A percentile compares a stretch with the other conserved stretches of the same genome.
Conservation (phyloP, 2,329 filamentous ascomycete genomes). For the Bipolaris bicolor region DNA sequence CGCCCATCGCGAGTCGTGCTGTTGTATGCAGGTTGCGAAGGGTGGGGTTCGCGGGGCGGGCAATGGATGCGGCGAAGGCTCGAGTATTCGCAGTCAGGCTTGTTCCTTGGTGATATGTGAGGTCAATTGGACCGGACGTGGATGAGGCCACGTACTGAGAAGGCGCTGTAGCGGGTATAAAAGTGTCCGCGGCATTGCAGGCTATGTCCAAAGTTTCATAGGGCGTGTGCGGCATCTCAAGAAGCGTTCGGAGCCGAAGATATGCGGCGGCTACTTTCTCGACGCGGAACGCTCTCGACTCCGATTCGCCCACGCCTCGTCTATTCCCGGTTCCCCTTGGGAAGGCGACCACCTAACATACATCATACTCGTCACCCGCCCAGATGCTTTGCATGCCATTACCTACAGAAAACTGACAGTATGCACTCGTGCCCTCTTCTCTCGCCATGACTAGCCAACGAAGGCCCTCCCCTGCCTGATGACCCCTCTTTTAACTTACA, state of each 20-base stretch:
- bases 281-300: conserved; percentile 1
- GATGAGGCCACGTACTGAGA: conserved; percentile 40
- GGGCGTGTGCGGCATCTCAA: conserved; percentile 23
- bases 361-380: not conserved
- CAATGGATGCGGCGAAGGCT: conserved; percentile 3
- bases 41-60: conserved; percentile 17
- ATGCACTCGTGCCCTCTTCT: not conserved
- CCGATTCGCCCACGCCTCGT: not conserved
- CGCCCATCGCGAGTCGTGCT: conserved; percentile 36
- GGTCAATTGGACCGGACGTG: conserved; percentile 34
- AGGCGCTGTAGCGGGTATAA: conserved; percentile 25
- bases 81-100: conserved; percentile 12
- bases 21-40: conserved; percentile 22
- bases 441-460: not conserved
- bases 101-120: conserved; percentile 36
- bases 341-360: not conserved
- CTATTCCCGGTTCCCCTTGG: not conserved
- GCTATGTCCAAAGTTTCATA: conserved; percentile 7
- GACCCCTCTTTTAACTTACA: not conserved
- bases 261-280: not conserved
- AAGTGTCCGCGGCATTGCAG: conserved; percentile 35
- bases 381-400: conserved; percentile 1
- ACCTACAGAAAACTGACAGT: not conserved
- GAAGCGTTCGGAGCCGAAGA: conserved; percentile 13
- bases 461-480: not conserved